Conservation (phyloP, 805 yeast genomes). For the Kluyveromyces lactis region DNA sequence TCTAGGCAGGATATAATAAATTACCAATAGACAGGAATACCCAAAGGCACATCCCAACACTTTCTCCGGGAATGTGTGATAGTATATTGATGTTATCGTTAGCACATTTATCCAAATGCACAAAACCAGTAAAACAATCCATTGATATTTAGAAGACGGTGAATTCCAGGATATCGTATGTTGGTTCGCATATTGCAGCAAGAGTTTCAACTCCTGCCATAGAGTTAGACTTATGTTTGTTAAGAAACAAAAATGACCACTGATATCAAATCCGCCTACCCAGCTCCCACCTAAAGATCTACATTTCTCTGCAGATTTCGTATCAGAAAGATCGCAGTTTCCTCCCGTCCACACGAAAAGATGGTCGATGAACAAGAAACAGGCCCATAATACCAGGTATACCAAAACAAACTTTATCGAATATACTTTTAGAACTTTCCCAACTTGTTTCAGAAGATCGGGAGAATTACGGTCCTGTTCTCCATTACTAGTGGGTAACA, state of each 20-base stretch:
- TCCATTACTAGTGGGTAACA: slow-evolving; percentile 11
- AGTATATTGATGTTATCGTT: slow-evolving; percentile 70
- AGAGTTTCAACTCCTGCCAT: slow-evolving; percentile 27
- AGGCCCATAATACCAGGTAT: slow-evolving; percentile 13
- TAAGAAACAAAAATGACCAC: slow-evolving; percentile 45
- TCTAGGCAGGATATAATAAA: slow-evolving; percentile 32
- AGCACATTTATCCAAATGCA: slow-evolving; percentile 50
- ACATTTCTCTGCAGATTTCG: slow-evolving; percentile 29
- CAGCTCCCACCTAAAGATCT: slow-evolving; percentile 31
- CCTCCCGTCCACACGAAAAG: slow-evolving; percentile 31
- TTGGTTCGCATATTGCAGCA: slow-evolving; percentile 8
- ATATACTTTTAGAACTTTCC: slow-evolving; percentile 15
- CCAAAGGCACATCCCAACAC: slow-evolving; percentile 62
- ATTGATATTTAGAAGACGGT: slow-evolving; percentile 6
- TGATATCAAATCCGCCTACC: slow-evolving; percentile 44
- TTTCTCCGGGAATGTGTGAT: slow-evolving; percentile 75
- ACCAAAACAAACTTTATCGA: slow-evolving; percentile 22
- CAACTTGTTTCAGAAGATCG: background rate
- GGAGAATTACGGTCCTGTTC: background rate
- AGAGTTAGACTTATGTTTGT: slow-evolving; percentile 36
- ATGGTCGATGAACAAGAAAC: slow-evolving; percentile 27
- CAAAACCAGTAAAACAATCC: slow-evolving; percentile 14
- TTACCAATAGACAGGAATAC: slow-evolving; percentile 38
- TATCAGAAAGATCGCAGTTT: slow-evolving; percentile 16
- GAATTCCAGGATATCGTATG: background rate